Conservation (phyloP, 2,329 filamentous ascomycete species). For the Tolypocladium amazonense region DNA sequence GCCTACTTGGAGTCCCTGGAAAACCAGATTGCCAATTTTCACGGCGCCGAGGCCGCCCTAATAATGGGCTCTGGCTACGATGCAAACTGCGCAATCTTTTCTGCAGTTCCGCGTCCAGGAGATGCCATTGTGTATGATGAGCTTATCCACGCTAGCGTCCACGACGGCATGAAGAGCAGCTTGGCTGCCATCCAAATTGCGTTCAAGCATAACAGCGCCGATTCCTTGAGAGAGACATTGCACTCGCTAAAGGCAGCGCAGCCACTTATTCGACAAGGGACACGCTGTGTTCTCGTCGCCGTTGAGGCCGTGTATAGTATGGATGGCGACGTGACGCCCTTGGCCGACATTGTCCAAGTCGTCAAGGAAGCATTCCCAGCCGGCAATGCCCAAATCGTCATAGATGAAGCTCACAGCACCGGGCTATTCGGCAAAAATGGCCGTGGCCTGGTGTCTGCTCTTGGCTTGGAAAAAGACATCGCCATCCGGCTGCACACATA, state of each 20-base stretch:
- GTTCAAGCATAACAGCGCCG: constrained; percentile 34
- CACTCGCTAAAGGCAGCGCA: constrained; percentile 17
- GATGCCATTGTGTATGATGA: constrained; percentile 54
- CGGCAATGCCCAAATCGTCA: not conserved
- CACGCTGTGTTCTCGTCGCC: constrained; percentile 23
- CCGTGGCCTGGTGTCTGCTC: not conserved
- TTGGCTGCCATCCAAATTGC: constrained; percentile 32
- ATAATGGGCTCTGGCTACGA: constrained; percentile 50
- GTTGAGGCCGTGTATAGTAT: not conserved
- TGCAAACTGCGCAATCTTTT: constrained; percentile 40
- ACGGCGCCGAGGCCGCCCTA: constrained; percentile 44
- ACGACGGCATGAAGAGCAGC: constrained; percentile 52
- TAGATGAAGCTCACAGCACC: not conserved
- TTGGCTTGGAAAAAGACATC: not conserved
- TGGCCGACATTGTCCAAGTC: not conserved
- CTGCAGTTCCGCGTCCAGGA: constrained; percentile 37
- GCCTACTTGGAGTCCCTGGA: not conserved
- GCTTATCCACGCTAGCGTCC: constrained; percentile 54
- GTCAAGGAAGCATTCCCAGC: not conserved
- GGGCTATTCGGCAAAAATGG: not conserved
- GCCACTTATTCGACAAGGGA: constrained; percentile 13
- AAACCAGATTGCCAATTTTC: not conserved
- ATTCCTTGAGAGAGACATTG: constrained; percentile 26
- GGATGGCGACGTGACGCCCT: not conserved
- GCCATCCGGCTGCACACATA: not conserved